Conservation (phyloP, 768 basidiomycete species). For the Strobilomyces dryophilus region DNA sequence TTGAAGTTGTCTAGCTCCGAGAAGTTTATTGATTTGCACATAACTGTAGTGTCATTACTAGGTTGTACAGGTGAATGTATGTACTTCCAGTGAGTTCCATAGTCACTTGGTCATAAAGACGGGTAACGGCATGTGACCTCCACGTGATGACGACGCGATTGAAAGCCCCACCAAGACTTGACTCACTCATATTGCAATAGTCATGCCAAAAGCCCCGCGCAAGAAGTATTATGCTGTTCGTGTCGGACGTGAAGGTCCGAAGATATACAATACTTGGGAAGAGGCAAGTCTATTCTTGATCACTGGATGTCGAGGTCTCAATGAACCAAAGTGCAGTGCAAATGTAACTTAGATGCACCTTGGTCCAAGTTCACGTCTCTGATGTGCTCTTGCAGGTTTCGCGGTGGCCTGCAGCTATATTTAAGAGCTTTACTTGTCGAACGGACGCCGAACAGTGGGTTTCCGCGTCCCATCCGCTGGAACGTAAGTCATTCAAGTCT, state of each 20-base stretch:
- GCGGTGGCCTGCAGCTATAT: constrained; percentile 47
- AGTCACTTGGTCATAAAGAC: no score
- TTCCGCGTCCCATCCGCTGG: constrained; percentile 1
- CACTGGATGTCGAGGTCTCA: neutral
- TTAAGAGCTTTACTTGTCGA: constrained; percentile 47
- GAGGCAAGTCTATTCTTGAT: constrained; percentile 39
- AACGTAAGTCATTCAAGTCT: constrained; percentile 13
- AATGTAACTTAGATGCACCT: constrained; percentile 32
- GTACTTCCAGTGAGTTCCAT: no score
- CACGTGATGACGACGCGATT: neutral
- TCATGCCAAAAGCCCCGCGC: constrained; percentile 29
- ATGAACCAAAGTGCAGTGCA: constrained; percentile 38
- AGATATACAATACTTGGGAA: constrained; percentile 56
- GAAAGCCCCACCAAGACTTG: neutral
- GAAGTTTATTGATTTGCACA: neutral
- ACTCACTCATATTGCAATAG: neutral
- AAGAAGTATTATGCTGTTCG: constrained; percentile 61
- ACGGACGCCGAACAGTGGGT: constrained; percentile 52
- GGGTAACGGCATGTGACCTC: neutral
- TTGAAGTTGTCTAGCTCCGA: constrained; percentile 49
- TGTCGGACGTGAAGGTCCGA: constrained; percentile 52
- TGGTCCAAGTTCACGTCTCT: neutral
- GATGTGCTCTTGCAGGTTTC: constrained; percentile 39
- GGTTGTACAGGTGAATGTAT: neutral
- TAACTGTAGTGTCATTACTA: neutral